Base-by-base conservation (phyloP, 2,329 filamentous ascomycete genomes). In the Exophiala aquamarina region DNA sequence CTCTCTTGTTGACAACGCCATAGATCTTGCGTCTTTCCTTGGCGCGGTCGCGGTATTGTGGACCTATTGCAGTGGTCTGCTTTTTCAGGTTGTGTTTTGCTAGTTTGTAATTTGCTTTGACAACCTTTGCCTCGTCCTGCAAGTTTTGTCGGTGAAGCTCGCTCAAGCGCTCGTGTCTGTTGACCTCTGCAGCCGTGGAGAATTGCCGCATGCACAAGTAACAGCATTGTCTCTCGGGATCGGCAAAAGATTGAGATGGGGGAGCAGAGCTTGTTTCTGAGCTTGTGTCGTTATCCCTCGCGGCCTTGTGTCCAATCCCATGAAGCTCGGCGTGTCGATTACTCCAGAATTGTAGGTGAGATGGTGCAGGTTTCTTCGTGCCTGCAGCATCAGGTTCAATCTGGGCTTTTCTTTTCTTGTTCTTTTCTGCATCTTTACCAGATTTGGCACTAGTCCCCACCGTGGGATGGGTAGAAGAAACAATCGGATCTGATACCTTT, bases 291-390 rank as follows among this genome's bases (percentile, higher is more conserved):
- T 51, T 29, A 19, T 54, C 52, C n/a, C 52, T 48, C 26, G 54
- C 48, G 18, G 55, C 47, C n/a, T 52, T 38, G 26, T 66, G 64
- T 35, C 62, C 60, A 17, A 69, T 75, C 47, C 79, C 77, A 58
- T 84, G 81, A 18, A 87, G 69, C 59, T 87, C 83, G 2, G 82
- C 83, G 60, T 86, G 82, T 40, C 83, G 81, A 59, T 86, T 81
- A 39, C 81, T 80, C 84, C 84, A 87, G 63, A 84, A 85, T 63
- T 86, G 81, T 36, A 87, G 71, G 64, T 87, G 82, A 1, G 82
- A 80, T 3, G 81, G 78, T 40, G 84, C 74, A 6, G 75, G 70
- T 56, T 81, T 60, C 45, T 73, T 74, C 54, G 71, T 71, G 37
- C 59, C 41, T 41, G 46, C 68, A 14, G 64, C 61, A 3, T 66